These are phyloP conservation scores for Cordyceps farinosa DNA, from an alignment of 2,329 filamentous ascomycete species.

Conservation along the genomic window DNA sequence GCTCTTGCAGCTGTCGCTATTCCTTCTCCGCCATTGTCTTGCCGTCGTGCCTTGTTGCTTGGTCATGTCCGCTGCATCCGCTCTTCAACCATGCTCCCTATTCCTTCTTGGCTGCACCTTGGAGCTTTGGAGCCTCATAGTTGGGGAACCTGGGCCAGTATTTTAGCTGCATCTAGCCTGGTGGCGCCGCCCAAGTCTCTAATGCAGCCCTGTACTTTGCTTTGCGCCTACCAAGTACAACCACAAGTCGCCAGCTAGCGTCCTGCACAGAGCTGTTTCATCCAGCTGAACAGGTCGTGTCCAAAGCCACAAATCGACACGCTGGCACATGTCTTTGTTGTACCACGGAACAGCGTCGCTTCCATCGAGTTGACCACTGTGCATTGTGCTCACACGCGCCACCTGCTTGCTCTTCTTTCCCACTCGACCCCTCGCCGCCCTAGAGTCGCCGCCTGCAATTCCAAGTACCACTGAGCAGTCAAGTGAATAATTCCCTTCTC, in stretches of 20 bases:
- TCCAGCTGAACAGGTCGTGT: constrained; percentile 1
- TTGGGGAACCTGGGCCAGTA: background rate
- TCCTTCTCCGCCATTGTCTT: background rate
- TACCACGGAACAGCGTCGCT: background rate
- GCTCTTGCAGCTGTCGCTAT: background rate
- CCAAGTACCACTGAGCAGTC: background rate
- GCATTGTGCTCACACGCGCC: background rate
- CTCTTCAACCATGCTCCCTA: background rate
- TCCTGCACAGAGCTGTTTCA: background rate
- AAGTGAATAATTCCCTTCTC: background rate
- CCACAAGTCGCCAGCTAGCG: background rate
- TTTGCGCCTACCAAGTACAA: background rate
- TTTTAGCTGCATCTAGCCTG: background rate
- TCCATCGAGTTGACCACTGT: background rate
- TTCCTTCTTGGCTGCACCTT: background rate
- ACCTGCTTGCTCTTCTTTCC: background rate
- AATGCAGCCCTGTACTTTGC: constrained; percentile 6
- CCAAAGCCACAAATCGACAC: background rate
- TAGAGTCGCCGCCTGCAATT: background rate
- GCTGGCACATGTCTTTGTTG: background rate
- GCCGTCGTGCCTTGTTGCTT: background rate
- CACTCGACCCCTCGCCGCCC: background rate
- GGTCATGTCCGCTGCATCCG: background rate
- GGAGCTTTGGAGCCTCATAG: background rate
- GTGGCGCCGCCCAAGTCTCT: background rate